Evolutionary conservation across 176 grass and related monocot species (phyloP).

Genomic region (Cenchrus fungigraminus): DNA sequence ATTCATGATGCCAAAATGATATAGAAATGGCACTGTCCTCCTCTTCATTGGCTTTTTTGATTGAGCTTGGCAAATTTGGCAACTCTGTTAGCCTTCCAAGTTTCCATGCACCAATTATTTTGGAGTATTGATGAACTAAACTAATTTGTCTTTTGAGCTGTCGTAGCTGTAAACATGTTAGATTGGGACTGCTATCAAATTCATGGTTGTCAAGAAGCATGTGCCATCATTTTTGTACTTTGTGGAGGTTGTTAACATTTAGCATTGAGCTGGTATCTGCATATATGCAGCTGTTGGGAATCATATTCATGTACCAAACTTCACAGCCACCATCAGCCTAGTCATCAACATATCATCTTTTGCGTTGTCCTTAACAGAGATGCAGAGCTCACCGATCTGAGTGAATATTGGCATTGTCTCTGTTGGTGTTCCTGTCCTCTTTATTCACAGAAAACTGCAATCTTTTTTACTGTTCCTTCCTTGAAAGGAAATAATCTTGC

Average conservation of each 20-base stretch:
- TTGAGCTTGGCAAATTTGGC: background rate
- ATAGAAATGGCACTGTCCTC: background rate
- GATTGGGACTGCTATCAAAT: background rate
- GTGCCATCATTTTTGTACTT: slow-evolving; percentile 12
- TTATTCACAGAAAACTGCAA: background rate
- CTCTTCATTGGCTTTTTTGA: background rate
- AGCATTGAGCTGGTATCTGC: background rate
- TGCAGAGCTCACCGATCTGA: background rate
- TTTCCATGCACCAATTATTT: background rate
- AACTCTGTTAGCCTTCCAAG: background rate
- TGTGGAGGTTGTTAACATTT: slow-evolving; percentile 34
- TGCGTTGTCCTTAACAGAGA: slow-evolving; percentile 10
- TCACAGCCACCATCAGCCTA: background rate
- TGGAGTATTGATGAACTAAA: background rate
- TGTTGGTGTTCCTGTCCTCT: slow-evolving; percentile 11
- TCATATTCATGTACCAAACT: slow-evolving; percentile 28
- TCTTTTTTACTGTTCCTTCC: background rate
- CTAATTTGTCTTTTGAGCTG: slow-evolving; percentile 1
- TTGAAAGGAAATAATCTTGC: background rate
- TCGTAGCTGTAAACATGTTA: slow-evolving; percentile 1
- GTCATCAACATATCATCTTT: slow-evolving; percentile 26
- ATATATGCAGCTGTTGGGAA: background rate
- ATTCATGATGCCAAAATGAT: background rate
- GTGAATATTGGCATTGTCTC: slow-evolving; percentile 22
- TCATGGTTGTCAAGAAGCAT: background rate